Conservation (phyloP, 805 yeast species). For the Wickerhamiella sergipiensis region DNA sequence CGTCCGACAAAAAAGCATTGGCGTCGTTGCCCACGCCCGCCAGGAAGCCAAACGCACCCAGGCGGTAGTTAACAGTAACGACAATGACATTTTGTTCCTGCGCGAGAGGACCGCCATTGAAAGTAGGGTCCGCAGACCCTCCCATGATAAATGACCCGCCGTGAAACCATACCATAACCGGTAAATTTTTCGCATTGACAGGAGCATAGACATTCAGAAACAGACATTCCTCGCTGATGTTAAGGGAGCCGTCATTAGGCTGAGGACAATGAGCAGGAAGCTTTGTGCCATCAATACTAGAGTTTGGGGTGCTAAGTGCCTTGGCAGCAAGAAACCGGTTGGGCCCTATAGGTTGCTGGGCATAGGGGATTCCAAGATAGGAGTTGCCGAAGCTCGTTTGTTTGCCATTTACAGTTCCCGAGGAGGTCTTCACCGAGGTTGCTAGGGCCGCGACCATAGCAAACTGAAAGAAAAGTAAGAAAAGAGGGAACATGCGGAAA, state of each 20-base stretch:
- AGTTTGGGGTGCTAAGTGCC: conserved; percentile 2
- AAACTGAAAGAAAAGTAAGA: not conserved
- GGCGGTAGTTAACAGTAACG: conserved; percentile 14
- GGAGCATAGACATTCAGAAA: conserved; percentile 13
- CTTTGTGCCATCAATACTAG: conserved; percentile 4
- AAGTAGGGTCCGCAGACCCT: conserved; percentile 18
- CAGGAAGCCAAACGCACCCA: conserved; percentile 14
- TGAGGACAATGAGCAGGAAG: conserved; percentile 13
- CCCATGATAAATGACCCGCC: conserved; percentile 27
- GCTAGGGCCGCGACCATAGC: not conserved
- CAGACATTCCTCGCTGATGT: conserved; percentile 13
- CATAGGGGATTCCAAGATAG: conserved; percentile 8
- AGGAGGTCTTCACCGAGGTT: not conserved
- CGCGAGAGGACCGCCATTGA: conserved; percentile 18
- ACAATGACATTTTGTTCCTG: conserved; percentile 14
- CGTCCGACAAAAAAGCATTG: conserved; percentile 21
- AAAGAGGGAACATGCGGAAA: not conserved
- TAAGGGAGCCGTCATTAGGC: not conserved
- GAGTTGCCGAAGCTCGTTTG: not conserved
- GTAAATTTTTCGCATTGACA: conserved; percentile 2
- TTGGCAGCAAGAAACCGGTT: conserved; percentile 10
- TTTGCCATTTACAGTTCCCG: not conserved
- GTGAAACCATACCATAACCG: conserved; percentile 26
- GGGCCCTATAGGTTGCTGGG: conserved; percentile 9
- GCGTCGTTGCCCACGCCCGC: conserved; percentile 3